These are phyloP conservation scores for Fusarium praegraminearum DNA, from an alignment of 2,329 filamentous ascomycete genomes.

Conservation along the genomic window DNA sequence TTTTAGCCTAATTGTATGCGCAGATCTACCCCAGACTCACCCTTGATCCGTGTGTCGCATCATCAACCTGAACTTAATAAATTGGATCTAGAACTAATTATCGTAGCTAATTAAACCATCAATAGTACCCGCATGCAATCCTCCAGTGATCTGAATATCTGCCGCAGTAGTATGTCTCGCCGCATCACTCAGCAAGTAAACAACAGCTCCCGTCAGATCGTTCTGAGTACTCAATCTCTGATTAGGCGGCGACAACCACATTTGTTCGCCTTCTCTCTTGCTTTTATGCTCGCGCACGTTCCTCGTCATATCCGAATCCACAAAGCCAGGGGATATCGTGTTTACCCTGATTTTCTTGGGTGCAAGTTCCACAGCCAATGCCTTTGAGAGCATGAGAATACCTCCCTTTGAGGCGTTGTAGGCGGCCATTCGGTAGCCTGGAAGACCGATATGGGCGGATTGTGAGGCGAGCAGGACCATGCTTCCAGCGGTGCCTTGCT, in stretches of 20 bases:
- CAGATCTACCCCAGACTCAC: background rate
- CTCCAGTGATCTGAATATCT: conserved; percentile 60
- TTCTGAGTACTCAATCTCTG: conserved; percentile 56
- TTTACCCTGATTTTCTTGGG: conserved; percentile 54
- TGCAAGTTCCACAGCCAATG: conserved; percentile 55
- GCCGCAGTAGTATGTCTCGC: conserved; percentile 57
- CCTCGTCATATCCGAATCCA: conserved; percentile 54
- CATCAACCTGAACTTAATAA: background rate
- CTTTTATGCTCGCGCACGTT: conserved; percentile 50
- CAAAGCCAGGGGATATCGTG: conserved; percentile 55
- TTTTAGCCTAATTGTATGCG: conserved; percentile 20
- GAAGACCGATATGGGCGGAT: conserved; percentile 42
- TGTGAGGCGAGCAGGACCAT: conserved; percentile 50
- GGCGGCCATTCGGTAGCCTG: conserved; percentile 50
- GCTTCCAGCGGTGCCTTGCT: conserved; percentile 55
- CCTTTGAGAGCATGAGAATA: conserved; percentile 56
- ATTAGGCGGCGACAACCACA: conserved; percentile 55
- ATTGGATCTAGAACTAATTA: background rate
- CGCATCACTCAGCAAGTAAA: conserved; percentile 60
- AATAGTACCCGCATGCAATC: conserved; percentile 55
- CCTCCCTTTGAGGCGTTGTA: conserved; percentile 60
- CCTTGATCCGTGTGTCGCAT: background rate
- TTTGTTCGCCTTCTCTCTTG: conserved; percentile 52
- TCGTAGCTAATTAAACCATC: conserved; percentile 53
- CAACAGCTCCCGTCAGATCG: conserved; percentile 57